These are phyloP conservation scores for Ganoderma lucidum DNA, from an alignment of 1,284 basidiomycete genomes.

Conservation along the genomic window DNA sequence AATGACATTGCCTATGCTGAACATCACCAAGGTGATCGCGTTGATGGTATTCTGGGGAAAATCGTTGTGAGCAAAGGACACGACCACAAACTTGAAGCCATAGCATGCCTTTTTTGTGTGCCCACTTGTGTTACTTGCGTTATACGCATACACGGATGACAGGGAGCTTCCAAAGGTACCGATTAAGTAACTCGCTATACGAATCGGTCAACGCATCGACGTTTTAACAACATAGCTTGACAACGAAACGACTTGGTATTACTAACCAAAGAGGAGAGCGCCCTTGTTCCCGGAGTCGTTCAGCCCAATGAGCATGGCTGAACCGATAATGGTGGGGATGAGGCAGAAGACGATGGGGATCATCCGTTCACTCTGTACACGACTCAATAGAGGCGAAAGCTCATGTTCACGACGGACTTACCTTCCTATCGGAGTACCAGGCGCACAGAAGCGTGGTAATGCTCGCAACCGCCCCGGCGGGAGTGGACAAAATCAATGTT, in stretches of 20 bases:
- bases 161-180: slow-evolving; percentile 64
- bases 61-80: neutral
- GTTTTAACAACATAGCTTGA: neutral
- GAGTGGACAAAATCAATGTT: slow-evolving; percentile 68
- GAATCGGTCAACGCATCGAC: neutral
- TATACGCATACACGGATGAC: slow-evolving; percentile 66
- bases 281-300: slow-evolving; percentile 57
- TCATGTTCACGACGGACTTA: slow-evolving; percentile 27
- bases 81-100: neutral
- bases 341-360: slow-evolving; percentile 64
- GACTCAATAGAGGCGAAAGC: neutral
- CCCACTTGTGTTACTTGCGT: slow-evolving; percentile 68
- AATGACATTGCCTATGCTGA: slow-evolving; percentile 62
- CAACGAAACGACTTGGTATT: neutral
- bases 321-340: slow-evolving; percentile 65
- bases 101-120: slow-evolving; percentile 62
- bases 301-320: slow-evolving; percentile 64
- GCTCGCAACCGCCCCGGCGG: slow-evolving; percentile 59
- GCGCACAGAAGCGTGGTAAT: slow-evolving; percentile 61
- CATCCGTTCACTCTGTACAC: slow-evolving; percentile 54
- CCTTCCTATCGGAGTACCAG: slow-evolving; percentile 72
- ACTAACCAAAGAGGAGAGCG: slow-evolving; percentile 59
- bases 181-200: slow-evolving; percentile 56
- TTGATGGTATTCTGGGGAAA: slow-evolving; percentile 55
- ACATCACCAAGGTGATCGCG: slow-evolving; percentile 57